phyloP scores from a whole-genome alignment of 805 yeast genomes.

The Monosporozyma yasuniensis region DNA sequence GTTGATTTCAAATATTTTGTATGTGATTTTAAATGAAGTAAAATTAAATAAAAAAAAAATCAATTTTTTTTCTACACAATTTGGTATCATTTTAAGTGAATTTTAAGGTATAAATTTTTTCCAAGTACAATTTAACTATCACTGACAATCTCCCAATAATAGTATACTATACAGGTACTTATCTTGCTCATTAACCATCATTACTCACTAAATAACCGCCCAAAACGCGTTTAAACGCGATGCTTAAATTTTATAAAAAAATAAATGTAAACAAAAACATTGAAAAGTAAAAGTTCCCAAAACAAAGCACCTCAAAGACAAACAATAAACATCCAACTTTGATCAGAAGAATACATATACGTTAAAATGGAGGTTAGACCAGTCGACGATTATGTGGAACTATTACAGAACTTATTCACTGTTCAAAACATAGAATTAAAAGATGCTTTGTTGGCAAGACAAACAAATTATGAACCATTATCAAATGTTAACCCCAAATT shows the following conservation, averaged over 20 bases:
- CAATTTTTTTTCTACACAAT: too few relatives aligned
- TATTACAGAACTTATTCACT: slow-evolving; percentile 4
- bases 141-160: too few relatives aligned
- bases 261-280: neutral
- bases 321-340: neutral
- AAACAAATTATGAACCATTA: slow-evolving; percentile 31
- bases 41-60: too few relatives aligned
- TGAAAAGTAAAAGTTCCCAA: neutral
- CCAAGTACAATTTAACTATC: too few relatives aligned
- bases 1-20: too few relatives aligned
- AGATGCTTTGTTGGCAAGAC: slow-evolving; percentile 21
- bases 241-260: neutral
- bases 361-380: slow-evolving; percentile 16
- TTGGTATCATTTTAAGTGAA: too few relatives aligned
- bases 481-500: slow-evolving; percentile 27
- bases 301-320: neutral
- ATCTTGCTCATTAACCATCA: too few relatives aligned
- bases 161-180: too few relatives aligned
- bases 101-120: too few relatives aligned
- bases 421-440: neutral
- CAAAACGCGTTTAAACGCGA: neutral
- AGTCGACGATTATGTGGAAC: slow-evolving; percentile 22
- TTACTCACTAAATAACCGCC: neutral
- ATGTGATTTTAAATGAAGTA: too few relatives aligned
- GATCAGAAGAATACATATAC: neutral